Evolutionary conservation across 495 filamentous ascomycete species (phyloP), one percentile per base, ranked within the genome.

Genomic region (Daldinia grandis): DNA sequence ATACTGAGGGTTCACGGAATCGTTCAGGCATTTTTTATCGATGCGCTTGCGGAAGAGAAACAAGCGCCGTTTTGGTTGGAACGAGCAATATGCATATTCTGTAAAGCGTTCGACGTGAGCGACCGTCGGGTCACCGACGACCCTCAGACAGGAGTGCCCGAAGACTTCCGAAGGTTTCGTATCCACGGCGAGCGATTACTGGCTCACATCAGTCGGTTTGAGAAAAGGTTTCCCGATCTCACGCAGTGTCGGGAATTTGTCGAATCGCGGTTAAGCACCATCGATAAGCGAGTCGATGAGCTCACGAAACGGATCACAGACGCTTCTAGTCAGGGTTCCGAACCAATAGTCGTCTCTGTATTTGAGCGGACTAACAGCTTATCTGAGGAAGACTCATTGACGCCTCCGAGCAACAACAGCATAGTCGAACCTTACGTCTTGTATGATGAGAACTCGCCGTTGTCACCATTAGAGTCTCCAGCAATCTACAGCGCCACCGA

Each of bases 1-100:
- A 84, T 93, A 35, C 83, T 95, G 33, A 88, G 90, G 33, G 84
- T 95, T 44, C 92, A 94, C 75, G 90, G 87, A 33, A 91, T 95
- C 1, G 90, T 94, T 5, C 93, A 95, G 73, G 89, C 87, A 0
- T 93, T 94, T 59, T 93, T 92, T 64, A 86, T 91, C 17, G 90
- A 93, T 71, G 84, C 87, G 24, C 78, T 95, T 4, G 83, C 84
- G 21, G 84, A 86, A 58, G 83, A 88, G 37, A 81, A 83, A 9
- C 82, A 89, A 24, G 78, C 85, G 6, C 78, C 83, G n/a, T 87
- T 86, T 19, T 93, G 90, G 89, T 78, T 93, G 24, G 82, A 88
- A 58, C 80, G 87, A 38, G 87, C 89, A 12, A 82, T 85, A 5
- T 78, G 79, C 1, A 80, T 93, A 19, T 88, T 90, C 64, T 90